A percentile compares a stretch with the other conserved stretches of the same genome.
These are phyloP conservation scores for Millerago galiae DNA, from an alignment of 805 yeast species.

Conservation along the genomic window DNA sequence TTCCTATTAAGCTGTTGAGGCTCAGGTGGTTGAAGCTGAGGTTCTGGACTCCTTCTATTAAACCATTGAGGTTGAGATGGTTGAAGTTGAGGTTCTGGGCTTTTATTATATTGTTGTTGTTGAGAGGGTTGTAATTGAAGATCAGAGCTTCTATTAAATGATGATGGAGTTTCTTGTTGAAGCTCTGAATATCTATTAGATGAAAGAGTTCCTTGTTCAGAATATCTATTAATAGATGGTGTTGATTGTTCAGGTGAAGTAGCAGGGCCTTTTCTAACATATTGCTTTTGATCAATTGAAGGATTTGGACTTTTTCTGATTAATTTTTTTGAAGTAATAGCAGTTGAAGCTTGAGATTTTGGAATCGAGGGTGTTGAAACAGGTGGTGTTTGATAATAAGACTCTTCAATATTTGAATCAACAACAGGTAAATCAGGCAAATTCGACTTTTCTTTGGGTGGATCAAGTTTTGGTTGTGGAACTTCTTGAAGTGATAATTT, in stretches of 20 bases:
- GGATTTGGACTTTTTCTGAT: background rate
- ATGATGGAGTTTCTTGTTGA: background rate
- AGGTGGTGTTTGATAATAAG: background rate
- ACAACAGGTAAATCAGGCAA: background rate
- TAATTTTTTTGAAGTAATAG: background rate
- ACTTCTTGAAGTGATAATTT: background rate
- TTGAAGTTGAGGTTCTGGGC: background rate
- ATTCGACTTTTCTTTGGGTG: background rate
- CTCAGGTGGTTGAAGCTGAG: background rate
- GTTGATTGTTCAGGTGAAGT: background rate
- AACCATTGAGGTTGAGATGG: background rate
- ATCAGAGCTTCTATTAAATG: background rate
- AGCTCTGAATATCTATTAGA: too few relatives aligned
- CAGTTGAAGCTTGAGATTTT: background rate
- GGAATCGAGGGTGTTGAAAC: background rate
- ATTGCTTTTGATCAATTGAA: background rate
- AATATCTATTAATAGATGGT: background rate
- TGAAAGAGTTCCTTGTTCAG: too few relatives aligned
- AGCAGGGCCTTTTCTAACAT: slow-evolving; percentile 3
- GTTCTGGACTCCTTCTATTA: slow-evolving; percentile 1
- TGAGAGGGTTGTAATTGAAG: background rate
- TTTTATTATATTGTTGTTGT: background rate
- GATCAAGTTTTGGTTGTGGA: slow-evolving; percentile 1
- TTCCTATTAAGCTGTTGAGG: background rate
- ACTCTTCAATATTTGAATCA: background rate